These are phyloP conservation scores for Solanum pimpinellifolium DNA, from an alignment of 257 asterid species.

Conservation along the genomic window DNA sequence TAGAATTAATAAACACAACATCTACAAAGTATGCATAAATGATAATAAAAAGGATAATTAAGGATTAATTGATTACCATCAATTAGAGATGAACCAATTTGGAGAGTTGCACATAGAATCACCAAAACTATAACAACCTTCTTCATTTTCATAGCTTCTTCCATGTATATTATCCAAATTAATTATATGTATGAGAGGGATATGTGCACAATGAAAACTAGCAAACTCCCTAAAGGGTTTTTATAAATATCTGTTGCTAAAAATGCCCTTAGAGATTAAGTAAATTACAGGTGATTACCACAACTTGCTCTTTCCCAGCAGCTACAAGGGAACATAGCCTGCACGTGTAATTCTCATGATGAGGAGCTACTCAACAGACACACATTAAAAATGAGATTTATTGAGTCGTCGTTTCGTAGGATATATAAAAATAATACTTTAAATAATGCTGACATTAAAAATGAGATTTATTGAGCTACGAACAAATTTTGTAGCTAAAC, in stretches of 20 bases:
- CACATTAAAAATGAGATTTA: neutral
- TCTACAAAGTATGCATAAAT: neutral
- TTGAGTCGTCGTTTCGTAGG: neutral
- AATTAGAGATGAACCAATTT: constrained; percentile 1
- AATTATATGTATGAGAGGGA: neutral
- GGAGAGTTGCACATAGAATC: neutral
- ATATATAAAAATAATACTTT: no score
- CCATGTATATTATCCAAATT: neutral
- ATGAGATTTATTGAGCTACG: no score
- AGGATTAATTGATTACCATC: constrained; percentile 1
- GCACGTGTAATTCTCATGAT: neutral
- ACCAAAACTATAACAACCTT: neutral
- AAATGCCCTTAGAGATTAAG: neutral
- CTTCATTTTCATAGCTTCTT: constrained; percentile 1
- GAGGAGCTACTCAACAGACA: neutral
- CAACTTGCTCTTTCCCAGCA: neutral
- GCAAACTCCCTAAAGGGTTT: neutral
- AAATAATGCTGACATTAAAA: no score
- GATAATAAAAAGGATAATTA: neutral
- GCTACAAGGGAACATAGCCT: neutral
- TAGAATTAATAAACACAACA: neutral
- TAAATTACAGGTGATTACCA: neutral
- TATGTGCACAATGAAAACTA: neutral
- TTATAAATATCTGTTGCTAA: neutral
- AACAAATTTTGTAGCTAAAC: no score